Conservation (phyloP, 2,329 filamentous ascomycete species). For the Ascochyta lentis region DNA sequence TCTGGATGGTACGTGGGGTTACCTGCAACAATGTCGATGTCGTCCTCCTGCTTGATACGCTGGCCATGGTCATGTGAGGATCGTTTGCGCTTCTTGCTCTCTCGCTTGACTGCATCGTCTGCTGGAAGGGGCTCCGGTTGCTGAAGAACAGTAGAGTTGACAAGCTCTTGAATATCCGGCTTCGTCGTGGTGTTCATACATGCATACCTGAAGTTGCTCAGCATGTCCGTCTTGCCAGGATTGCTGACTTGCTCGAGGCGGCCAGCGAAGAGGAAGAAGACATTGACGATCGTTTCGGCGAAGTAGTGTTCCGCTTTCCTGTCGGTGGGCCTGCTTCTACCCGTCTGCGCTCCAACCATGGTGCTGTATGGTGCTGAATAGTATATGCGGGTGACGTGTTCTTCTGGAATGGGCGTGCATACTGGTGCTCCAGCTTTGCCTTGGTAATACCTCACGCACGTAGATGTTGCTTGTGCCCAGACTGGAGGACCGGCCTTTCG, state of each 20-base stretch:
- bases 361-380: neutral
- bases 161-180: neutral
- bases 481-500: constrained; percentile 2
- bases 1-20: no score
- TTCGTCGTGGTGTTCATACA: neutral
- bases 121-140: neutral
- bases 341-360: neutral
- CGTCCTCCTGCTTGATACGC: neutral
- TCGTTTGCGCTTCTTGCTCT: neutral
- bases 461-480: constrained; percentile 4
- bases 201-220: neutral
- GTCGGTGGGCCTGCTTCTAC: neutral
- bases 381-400: neutral
- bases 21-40: neutral
- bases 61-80: neutral
- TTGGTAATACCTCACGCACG: constrained; percentile 1
- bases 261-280: constrained; percentile 11
- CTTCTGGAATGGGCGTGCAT: neutral
- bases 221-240: neutral
- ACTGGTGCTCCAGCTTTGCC: neutral
- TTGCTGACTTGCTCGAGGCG: neutral
- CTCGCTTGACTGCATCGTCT: neutral
- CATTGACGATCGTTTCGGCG: constrained; percentile 9
- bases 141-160: neutral
- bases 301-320: constrained; percentile 1